Evolutionary conservation across 768 basidiomycete species (phyloP), one percentile per base, ranked within the genome.

Genomic region (Suillus spraguei): DNA sequence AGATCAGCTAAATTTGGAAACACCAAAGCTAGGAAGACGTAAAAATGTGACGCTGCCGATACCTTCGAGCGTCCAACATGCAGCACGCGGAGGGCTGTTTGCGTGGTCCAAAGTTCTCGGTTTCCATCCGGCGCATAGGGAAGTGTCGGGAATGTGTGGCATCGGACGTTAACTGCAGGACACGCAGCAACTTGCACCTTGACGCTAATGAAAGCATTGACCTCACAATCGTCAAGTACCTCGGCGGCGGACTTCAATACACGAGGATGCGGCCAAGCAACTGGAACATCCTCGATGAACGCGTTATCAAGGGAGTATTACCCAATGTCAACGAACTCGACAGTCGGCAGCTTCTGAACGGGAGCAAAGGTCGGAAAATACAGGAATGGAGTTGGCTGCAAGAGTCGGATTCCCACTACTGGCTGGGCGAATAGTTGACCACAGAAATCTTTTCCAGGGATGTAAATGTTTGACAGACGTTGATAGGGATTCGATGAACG

Each of bases 281-380:
- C 47, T 17, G 24, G 28, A 32, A 10, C 17, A n/a, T 56, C 59
- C n/a, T 36, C n/a, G n/a, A n/a, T n/a, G n/a, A n/a, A n/a, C n/a
- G n/a, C n/a, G n/a, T n/a, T 24, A 11, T 60, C 28, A 1, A 60
- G 49, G 39, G 16, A 9, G 50, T n/a, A 56, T 4, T 33, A 4
- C 11, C 59, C 49, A 9, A 56, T n/a, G 8, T n/a, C 22, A 16
- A 13, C 8, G 17, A 56, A 54, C 9, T n/a, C 11, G n/a, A 60
- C 49, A 60, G 3, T 58, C 17, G 32, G 17, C 13, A 60, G 52
- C 16, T 32, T 33, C 22, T 11, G 20, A 60, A 60, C 22, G 4
- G 4, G 52, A 60, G 59, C 35, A 56, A 56, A 44, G 59, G 49
- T 16, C 49, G 50, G 28, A 60, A 60, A 33, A 55, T 22, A 11